Evolutionary conservation across 176 grass and related monocot genomes (phyloP).

Genomic region (Melocanna baccifera): DNA sequence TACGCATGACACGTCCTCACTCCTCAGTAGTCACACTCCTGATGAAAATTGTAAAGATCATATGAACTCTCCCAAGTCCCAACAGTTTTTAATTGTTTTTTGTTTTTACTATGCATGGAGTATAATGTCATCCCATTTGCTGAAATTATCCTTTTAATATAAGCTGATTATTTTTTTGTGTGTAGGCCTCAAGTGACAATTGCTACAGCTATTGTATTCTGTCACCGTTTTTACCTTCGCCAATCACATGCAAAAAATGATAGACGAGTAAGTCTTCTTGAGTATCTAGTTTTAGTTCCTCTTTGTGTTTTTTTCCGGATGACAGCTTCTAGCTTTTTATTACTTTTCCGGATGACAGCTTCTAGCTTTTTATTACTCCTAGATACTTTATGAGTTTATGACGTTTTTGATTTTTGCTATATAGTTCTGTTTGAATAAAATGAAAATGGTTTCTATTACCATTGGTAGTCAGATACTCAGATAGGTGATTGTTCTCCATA

Average conservation of each 20-base stretch:
- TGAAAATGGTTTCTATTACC: background rate
- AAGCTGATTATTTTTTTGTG: background rate
- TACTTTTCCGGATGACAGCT: background rate
- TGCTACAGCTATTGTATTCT: constrained; percentile 91
- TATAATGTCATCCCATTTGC: background rate
- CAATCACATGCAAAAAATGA: constrained; percentile 94
- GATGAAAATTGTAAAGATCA: background rate
- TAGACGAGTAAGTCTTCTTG: constrained; percentile 70
- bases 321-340: constrained; percentile 9
- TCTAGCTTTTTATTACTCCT: constrained; percentile 12
- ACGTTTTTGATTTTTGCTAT: constrained; percentile 2
- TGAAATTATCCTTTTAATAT: background rate
- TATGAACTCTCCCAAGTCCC: constrained; percentile 4
- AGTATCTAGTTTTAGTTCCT: background rate
- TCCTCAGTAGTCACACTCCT: background rate
- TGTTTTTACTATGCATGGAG: background rate
- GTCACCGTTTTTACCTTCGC: constrained; percentile 88
- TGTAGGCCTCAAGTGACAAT: constrained; percentile 87
- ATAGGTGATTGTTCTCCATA: constrained; percentile 8
- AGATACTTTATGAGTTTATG: background rate
- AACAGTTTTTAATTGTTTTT: background rate
- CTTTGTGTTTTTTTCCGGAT: background rate
- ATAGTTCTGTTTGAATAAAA: background rate
- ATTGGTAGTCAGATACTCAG: background rate
- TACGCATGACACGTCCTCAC: background rate